These are phyloP conservation scores for Lentinus brumalis DNA, from an alignment of 768 basidiomycete species.

Conservation along the genomic window DNA sequence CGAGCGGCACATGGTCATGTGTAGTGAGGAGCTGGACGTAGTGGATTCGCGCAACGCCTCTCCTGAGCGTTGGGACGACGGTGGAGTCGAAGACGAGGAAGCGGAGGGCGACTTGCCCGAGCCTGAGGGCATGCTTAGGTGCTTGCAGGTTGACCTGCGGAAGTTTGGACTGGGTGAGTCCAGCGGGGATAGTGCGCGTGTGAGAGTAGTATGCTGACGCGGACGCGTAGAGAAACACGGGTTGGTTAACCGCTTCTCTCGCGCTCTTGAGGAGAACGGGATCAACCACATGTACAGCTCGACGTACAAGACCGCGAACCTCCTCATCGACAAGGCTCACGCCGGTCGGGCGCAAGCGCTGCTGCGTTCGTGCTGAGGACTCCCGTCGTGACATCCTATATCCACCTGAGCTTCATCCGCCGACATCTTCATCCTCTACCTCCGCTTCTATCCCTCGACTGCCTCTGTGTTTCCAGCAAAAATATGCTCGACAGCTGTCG, in stretches of 20 bases:
- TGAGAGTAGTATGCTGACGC: not conserved
- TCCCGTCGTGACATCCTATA: not conserved
- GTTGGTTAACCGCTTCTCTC: conserved; percentile 75
- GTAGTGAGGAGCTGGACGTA: conserved; percentile 66
- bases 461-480: no score
- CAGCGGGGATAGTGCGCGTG: not conserved
- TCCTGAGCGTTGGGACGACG: conserved; percentile 24
- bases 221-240: conserved; percentile 66
- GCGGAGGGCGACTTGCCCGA: conserved; percentile 23
- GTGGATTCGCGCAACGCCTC: conserved; percentile 42
- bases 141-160: conserved; percentile 74
- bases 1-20: conserved; percentile 75
- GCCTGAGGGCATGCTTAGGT: conserved; percentile 44
- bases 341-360: conserved; percentile 59
- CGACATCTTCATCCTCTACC: not conserved
- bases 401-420: not conserved
- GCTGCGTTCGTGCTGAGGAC: conserved; percentile 53
- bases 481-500: no score
- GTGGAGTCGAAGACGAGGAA: conserved; percentile 42
- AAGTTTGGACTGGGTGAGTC: conserved; percentile 68
- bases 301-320: conserved; percentile 81
- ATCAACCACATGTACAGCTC: conserved; percentile 87
- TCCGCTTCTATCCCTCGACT: not conserved
- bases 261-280: conserved; percentile 67
- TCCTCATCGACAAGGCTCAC: conserved; percentile 67